These are phyloP conservation scores for Candida xiaguanensis DNA, from an alignment of 805 yeast genomes.

Conservation along the genomic window DNA sequence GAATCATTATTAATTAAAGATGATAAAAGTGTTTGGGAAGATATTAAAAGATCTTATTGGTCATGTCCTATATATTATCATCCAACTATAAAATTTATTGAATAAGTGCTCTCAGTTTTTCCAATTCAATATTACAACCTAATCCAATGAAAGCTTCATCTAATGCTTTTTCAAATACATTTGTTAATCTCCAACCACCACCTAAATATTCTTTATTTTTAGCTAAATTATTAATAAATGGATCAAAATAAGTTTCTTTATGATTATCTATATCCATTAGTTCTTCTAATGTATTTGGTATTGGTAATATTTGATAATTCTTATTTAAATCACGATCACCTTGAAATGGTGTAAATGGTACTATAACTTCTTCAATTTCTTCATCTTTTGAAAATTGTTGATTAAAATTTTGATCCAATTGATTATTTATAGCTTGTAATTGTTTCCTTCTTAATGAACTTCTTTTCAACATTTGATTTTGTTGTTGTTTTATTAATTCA, in stretches of 20 bases:
- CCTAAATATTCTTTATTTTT: slow-evolving; percentile 70
- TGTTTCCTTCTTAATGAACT: slow-evolving; percentile 62
- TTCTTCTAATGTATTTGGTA: slow-evolving; percentile 21
- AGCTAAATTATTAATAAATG: slow-evolving; percentile 46
- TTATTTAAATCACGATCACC: slow-evolving; percentile 71
- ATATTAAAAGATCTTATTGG: slow-evolving; percentile 63
- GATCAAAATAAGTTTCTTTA: slow-evolving; percentile 30
- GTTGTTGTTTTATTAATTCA: slow-evolving; percentile 38
- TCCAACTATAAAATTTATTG: slow-evolving; percentile 53
- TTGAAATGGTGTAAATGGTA: slow-evolving; percentile 90
- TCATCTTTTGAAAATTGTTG: slow-evolving; percentile 18
- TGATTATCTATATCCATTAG: slow-evolving; percentile 20
- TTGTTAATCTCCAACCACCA: slow-evolving; percentile 75
- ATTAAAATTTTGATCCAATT: slow-evolving; percentile 41
- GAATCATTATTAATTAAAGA: slow-evolving; percentile 21
- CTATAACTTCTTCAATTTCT: slow-evolving; percentile 16
- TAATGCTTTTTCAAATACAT: slow-evolving; percentile 70
- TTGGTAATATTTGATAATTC: slow-evolving; percentile 45
- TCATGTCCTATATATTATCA: slow-evolving; percentile 65
- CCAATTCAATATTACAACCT: slow-evolving; percentile 66
- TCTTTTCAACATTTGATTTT: slow-evolving; percentile 47
- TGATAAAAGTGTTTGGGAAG: slow-evolving; percentile 54
- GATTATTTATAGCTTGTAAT: slow-evolving; percentile 57
- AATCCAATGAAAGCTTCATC: slow-evolving; percentile 89
- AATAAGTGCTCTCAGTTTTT: slow-evolving; percentile 17